Evolutionary conservation across 1,284 basidiomycete species (phyloP).

Genomic region (Takashimella tepidaria): DNA sequence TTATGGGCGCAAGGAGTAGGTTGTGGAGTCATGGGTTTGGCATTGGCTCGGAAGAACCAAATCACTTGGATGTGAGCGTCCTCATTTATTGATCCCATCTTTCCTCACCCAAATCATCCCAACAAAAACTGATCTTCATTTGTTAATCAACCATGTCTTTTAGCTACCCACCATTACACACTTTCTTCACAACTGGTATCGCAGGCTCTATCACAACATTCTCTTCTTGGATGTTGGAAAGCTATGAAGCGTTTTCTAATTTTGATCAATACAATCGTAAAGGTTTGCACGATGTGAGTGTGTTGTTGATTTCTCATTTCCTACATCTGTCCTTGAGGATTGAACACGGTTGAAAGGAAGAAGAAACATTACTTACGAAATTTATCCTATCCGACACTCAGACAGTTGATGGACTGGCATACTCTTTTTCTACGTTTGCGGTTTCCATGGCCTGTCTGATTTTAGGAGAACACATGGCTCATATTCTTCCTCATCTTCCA

Average conservation of each 20-base stretch:
- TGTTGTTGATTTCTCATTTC: constrained; percentile 3
- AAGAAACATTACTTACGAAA: too few species aligned
- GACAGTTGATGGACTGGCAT: constrained; percentile 80
- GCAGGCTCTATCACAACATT: constrained; percentile 97
- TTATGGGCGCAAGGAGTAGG: constrained; percentile 85
- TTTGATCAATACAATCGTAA: constrained; percentile 55
- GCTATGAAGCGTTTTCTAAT: constrained; percentile 84
- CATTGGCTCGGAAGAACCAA: constrained; percentile 62
- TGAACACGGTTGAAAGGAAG: too few species aligned
- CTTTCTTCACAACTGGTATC: constrained; percentile 86
- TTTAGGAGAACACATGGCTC: constrained; percentile 35
- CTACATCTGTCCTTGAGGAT: too few species aligned
- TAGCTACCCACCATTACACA: constrained; percentile 83
- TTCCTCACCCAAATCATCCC: too few species aligned
- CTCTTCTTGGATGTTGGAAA: constrained; percentile 86
- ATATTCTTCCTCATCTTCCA: constrained; percentile 55
- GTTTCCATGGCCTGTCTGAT: constrained; percentile 54
- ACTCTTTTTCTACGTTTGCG: constrained; percentile 70
- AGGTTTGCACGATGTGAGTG: constrained; percentile 71
- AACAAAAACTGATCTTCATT: too few species aligned
- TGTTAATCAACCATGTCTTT: too few species aligned
- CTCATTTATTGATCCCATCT: too few species aligned
- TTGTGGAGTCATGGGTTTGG: constrained; percentile 86
- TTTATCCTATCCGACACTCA: constrained; percentile 37
- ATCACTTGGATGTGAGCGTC: constrained; percentile 68